Evolutionary conservation across 345 rosid species (phyloP), one percentile per base, ranked within the genome.

Genomic region (Populus nigra): DNA sequence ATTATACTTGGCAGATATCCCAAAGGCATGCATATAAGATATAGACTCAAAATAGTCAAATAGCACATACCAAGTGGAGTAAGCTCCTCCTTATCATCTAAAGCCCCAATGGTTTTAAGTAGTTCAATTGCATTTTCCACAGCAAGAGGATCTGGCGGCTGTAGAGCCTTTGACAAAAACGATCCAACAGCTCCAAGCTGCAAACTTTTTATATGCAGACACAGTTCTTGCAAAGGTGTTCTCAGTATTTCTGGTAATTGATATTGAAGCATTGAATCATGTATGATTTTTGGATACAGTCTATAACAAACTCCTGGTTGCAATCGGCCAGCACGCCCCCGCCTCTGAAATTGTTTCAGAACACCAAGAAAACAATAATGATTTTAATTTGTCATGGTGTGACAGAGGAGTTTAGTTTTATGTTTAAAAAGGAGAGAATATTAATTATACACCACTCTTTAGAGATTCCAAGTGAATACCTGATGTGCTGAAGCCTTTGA

Each of bases 261-360:
- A 88, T 89, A 91, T 79, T 88, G 89, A 63, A 77, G 89, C 92
- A 93, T 90, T 61, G 93, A 94, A 41, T 95, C 92, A 76, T 89
- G 87, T 35, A 93, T 86, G 23, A 93, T 73, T 88, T 88, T 92
- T 74, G 99, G 99, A 86, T 95, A 95, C 84, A 95, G 75, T 84
- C 88, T 93, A 81, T 90, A 95, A 76, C 99, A 95, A 81, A 95
- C 93, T 81, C 99, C 99, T 73, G 97, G 91, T 83, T 92, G 97
- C 71, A 95, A 94, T 80, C 97, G 99, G 62, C 99, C 99, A 77
- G 99, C 98, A 84, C 99, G 98, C 62, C 99, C 99, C 73, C 98
- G 88, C 82, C 99, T 89, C 99, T 95, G 72, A 62, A 82, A 68
- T 73, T 67, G 57, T 72, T 63, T 39, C 73, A 78, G 39, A 73